Base-by-base conservation (phyloP, 176 grass and related monocot species). In the Aechmea fasciata region DNA sequence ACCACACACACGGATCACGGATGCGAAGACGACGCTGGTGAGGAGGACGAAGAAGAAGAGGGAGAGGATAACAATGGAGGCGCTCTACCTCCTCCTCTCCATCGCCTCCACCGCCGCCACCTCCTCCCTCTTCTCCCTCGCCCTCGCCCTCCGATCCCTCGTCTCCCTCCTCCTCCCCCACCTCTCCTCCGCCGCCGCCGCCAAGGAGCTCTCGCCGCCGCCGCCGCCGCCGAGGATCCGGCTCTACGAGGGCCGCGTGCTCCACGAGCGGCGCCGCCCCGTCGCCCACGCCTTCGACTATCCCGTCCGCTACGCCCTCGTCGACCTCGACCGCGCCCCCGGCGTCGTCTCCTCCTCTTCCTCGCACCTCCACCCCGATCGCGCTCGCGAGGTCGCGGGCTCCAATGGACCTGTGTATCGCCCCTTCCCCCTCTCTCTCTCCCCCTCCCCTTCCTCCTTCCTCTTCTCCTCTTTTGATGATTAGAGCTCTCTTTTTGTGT, bases 221-320 rank as follows among this genome's bases (percentile, higher is more conserved):
- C 48, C 75, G 7, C 6, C 33, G 33, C 33, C 33, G 33, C 33
- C 4, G 6, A 29, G 71, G 7, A 63, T 70, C 53, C 64, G 66
- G 41, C 74, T 96, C 51, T 88, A 96, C 83, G 75, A 96, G 71
- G 92, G 92, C 49, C 72, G 80, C 18, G 83, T 96, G 80, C 69
- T 69, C 74, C 91, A 96, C 66, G 73, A 73, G 19, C 75, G 85
- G 59, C 72, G 68, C 26, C 85, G 77, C 0, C 88, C 91, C 25
- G 94, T 82, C 70, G 57, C 75, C 55, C 87, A 99, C 70, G 71
- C 78, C 59, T 99, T 99, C 48, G 87, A 86, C 50, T 99, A 93
- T 72, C 67, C 84, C 68, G 84, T 90, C 61, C 82, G 84, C 19
- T 93, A 93, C 61, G 90, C 87, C 11, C 87, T 93, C 52, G 9